Evolutionary conservation across 1,284 basidiomycete species (phyloP), one percentile per base, ranked within the genome.

Genomic region (Tilletia horrida): DNA sequence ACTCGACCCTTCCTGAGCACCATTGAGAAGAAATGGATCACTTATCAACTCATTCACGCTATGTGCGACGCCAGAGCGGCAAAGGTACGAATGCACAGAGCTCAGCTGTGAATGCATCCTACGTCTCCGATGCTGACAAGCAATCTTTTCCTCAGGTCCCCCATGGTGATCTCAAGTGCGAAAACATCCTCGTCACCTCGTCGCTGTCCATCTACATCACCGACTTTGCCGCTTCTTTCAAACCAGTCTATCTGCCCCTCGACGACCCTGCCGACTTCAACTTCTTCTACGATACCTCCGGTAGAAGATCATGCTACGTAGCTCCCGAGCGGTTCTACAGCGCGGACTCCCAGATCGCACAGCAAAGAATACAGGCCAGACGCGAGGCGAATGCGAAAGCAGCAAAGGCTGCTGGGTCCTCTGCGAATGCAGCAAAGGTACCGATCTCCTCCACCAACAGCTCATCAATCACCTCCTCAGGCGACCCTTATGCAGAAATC

Each of bases 1-100:
- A 98, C 94, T 1, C 90, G 96, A 31, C 96, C 96, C 0, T 98
- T 98, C 83, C 85, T 98, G 62, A 90, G 89, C 67, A 82, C 86
- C 64, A 87, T 97, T 55, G 96, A 99, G 85, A 98, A 98, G 86
- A 92, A 93, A 79, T 99, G 96, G 96, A 92, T 98, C 71, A 89
- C 91, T 0, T 99, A 93, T 80, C 95, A 98, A 82, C 85, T 98
- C 1, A 85, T 98, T 64, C 90, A 88, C 35, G 92, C 90, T 1
- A 86, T 99, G 68, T 87, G 89, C 40, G 91, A 93, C 72, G 88
- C 92, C 0, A 88, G 91, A 27, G 88, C 88, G 65, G 88, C 89
- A 69, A 85, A 85, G 70, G 85, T 85, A 62, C 31, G 43, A 13
- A 18, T 66, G 9, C 29, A n/a, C 62, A n/a, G 18, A n/a, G 16